Evolutionary conservation across 1,284 basidiomycete genomes (phyloP), one percentile per base, ranked within the genome.

Genomic region (Sparassis latifolia): DNA sequence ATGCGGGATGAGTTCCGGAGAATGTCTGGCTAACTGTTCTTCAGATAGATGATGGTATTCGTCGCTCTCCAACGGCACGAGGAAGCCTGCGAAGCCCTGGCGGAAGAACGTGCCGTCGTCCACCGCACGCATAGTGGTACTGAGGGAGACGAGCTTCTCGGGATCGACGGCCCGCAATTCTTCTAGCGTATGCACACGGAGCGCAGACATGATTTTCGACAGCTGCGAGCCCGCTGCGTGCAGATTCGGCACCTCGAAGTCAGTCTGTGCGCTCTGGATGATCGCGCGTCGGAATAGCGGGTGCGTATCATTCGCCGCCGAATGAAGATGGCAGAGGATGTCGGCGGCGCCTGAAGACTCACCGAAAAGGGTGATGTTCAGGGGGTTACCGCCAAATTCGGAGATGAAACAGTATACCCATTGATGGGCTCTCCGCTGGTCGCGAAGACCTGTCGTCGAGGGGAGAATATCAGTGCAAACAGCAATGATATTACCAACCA

Each of bases 381-480:
- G 63, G 6, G 86, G 79, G 66, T 89, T 80, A 33, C 86, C 86
- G 31, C 86, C 86, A 56, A 89, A 89, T 29, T 75, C 79, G 35
- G 68, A 62, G 53, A 89, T 88, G 66, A 78, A 78, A 48, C 70
- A 72, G 61, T 80, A 74, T 10, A 88, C 67, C 86, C 86, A 89
- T 64, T 85, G 76, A 55, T 89, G 73, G 5, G 83, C 86, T 47
- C 66, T 73, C 42, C 79, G 76, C 63, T 89, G 87, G 65, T 89
- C 86, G 35, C 77, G 77, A 28, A 89, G 71, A 49, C 84, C 83
- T 85, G 55, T 32, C 39, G 33, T 43, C 39, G 28, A 45, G 33
- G 50, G 39, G 27, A 20, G 20, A 20, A 51, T 40, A 47, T 49
- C 28, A 42, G 50, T 41, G 46, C 42, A 20, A 40, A 47, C 39